Percentiles rank a stretch among this genome's conserved stretches.
Evolutionary conservation across 768 basidiomycete species (phyloP).

Genomic region (Mycena floridula): DNA sequence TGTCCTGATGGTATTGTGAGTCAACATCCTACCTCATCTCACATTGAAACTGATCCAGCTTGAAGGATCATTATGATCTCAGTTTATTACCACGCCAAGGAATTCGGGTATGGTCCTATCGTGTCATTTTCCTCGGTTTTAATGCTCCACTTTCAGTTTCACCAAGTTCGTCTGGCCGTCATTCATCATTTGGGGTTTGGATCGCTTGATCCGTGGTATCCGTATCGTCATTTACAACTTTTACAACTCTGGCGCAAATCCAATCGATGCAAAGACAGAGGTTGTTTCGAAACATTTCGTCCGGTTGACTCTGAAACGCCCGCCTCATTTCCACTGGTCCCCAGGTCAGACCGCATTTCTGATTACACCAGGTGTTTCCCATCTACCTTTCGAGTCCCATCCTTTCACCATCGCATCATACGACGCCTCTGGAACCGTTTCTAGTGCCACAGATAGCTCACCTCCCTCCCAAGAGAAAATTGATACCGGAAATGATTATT

Average conservation of each 20-base stretch:
- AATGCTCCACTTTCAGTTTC: not conserved
- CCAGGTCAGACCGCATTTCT: constrained; percentile 43
- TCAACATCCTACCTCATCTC: not conserved
- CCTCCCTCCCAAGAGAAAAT: not conserved
- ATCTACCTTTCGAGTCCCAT: constrained; percentile 39
- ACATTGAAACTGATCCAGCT: not conserved
- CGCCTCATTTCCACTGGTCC: constrained; percentile 34
- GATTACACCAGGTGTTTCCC: constrained; percentile 37
- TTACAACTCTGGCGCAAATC: not conserved
- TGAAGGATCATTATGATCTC: not conserved
- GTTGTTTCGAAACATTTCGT: constrained; percentile 32
- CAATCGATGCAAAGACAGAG: constrained; percentile 13
- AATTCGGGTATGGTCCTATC: no score
- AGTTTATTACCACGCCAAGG: not conserved
- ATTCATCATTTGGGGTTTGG: constrained; percentile 36
- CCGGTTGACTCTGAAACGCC: constrained; percentile 31
- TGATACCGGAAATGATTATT: not conserved
- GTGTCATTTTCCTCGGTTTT: no score
- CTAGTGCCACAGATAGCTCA: not conserved
- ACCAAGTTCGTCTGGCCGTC: constrained; percentile 28
- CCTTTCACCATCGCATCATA: constrained; percentile 44
- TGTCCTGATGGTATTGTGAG: constrained; percentile 31
- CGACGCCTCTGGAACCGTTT: constrained; percentile 2
- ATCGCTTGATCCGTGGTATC: constrained; percentile 30
- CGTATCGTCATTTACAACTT: constrained; percentile 7